Base-by-base conservation (phyloP, 805 yeast species). In the Yarrowia phangngaensis region DNA sequence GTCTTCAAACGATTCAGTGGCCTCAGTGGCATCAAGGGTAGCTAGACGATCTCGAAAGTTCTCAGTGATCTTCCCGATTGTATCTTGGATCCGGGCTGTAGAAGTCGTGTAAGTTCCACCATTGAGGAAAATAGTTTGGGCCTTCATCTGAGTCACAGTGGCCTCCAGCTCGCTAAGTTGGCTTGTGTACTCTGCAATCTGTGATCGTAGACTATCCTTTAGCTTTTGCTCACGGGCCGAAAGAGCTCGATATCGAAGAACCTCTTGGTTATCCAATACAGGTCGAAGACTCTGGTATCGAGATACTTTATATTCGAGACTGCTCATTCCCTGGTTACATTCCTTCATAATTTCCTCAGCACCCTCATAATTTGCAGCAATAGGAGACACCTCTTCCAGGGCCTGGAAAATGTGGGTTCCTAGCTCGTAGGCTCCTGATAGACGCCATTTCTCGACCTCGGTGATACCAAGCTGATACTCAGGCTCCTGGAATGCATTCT, bases 101-200 rank as follows among this genome's bases (percentile, higher is more conserved):
- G 45, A 38, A 11, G 45, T 38, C 2, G 32, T 13, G 24, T 38
- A 38, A 2, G 45, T 3, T 4, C 45, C 45, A 8, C 32, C 32
- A 14, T 17, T 38, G 14, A 19, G 13, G 32, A 38, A 38, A 14
- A 38, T 38, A 8, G 22, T 20, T 35, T 41, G 34, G 16, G 35
- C 48, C 35, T 41, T 41, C 48, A 41, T 29, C 29, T 41, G 22
- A 4, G 48, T 41, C 14, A 41, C 48, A 4, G 35, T 20, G 9
- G 35, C 34, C 35, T 41, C 35, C 1, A 41, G 22, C 9, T 29
- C 22, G 20, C 20, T 15, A 15, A 41, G 20, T 3, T 23, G 22
- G n/a, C 20, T n/a, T 7, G 28, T 27, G 17, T 29, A 29, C 17
- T 29, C 15, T 17, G 20, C 35, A 3, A 22, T 29, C 27, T 29